A percentile compares a stretch with the other conserved stretches of the same genome.
Conservation (phyloP, 345 rosid species). For the Pistacia vera region DNA sequence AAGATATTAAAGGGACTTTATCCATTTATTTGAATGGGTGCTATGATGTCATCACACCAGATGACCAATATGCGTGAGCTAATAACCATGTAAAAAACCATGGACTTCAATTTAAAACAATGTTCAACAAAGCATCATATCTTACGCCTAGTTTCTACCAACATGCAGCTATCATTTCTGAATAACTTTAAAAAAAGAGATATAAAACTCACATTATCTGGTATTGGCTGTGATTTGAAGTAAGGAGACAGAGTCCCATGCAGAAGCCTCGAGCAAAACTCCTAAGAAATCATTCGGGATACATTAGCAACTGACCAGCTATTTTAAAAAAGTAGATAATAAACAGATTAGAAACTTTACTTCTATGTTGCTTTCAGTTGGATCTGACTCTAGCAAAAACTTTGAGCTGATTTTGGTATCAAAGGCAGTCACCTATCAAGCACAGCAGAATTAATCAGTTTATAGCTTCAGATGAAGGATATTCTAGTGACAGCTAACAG, state of each 20-base stretch:
- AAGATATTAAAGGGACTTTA: conserved; percentile 1
- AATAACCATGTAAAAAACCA: background rate
- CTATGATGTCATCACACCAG: background rate
- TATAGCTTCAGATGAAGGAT: conserved; percentile 16
- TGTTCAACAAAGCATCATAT: conserved; percentile 1
- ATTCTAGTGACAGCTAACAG: conserved; percentile 5
- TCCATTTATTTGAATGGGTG: background rate
- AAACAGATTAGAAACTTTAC: conserved; percentile 38
- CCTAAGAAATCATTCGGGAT: conserved; percentile 40
- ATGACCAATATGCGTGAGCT: background rate
- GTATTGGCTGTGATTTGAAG: conserved; percentile 80
- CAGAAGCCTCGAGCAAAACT: conserved; percentile 64
- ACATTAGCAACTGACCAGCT: conserved; percentile 12
- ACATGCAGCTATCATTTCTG: background rate
- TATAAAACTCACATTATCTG: conserved; percentile 64
- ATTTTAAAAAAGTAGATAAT: conserved; percentile 11
- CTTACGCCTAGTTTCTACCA: background rate
- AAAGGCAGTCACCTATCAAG: conserved; percentile 75
- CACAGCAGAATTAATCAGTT: conserved; percentile 24
- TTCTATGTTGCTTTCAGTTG: conserved; percentile 66
- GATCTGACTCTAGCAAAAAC: conserved; percentile 68
- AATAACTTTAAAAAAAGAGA: background rate
- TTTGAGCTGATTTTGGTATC: conserved; percentile 66
- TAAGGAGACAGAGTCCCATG: conserved; percentile 54
- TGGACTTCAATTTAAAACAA: background rate